These are phyloP conservation scores for Tardiomyces digboiensis DNA, from an alignment of 1,139 yeast species.

Conservation along the genomic window DNA sequence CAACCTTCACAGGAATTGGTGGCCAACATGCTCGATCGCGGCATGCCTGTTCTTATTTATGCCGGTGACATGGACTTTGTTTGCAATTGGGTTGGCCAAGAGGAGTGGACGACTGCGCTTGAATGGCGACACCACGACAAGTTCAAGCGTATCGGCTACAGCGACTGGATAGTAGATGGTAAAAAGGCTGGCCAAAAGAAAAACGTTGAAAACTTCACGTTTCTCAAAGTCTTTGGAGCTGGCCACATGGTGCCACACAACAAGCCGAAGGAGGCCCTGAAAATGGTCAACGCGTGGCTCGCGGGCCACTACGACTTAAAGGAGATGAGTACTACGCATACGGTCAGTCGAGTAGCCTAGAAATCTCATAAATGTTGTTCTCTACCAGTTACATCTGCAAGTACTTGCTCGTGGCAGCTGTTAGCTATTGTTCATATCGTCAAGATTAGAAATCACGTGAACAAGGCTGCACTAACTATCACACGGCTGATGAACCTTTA, in stretches of 20 bases:
- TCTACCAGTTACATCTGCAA: too few relatives aligned
- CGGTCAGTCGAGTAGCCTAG: too few relatives aligned
- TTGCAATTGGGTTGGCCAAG: constrained; percentile 85
- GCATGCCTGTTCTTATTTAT: constrained; percentile 65
- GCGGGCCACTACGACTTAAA: constrained; percentile 16
- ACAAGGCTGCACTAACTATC: too few relatives aligned
- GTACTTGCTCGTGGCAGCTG: too few relatives aligned
- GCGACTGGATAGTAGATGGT: constrained; percentile 35
- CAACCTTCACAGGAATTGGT: constrained; percentile 60
- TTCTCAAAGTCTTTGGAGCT: constrained; percentile 54
- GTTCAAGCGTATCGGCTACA: constrained; percentile 23
- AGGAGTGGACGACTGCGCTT: constrained; percentile 65
- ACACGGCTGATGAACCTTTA: too few relatives aligned
- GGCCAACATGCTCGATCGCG: constrained; percentile 30
- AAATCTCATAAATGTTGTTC: too few relatives aligned
- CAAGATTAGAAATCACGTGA: too few relatives aligned
- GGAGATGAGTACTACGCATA: too few relatives aligned
- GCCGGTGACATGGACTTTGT: constrained; percentile 90
- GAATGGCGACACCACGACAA: constrained; percentile 44
- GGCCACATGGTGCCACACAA: constrained; percentile 74
- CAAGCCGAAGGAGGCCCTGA: constrained; percentile 66
- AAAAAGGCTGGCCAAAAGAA: constrained; percentile 49
- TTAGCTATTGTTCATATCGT: too few relatives aligned
- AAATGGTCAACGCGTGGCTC: constrained; percentile 76
- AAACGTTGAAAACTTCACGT: constrained; percentile 47